These are phyloP conservation scores for Amphirosellinia nigrospora DNA, from an alignment of 495 filamentous ascomycete genomes.

Conservation along the genomic window DNA sequence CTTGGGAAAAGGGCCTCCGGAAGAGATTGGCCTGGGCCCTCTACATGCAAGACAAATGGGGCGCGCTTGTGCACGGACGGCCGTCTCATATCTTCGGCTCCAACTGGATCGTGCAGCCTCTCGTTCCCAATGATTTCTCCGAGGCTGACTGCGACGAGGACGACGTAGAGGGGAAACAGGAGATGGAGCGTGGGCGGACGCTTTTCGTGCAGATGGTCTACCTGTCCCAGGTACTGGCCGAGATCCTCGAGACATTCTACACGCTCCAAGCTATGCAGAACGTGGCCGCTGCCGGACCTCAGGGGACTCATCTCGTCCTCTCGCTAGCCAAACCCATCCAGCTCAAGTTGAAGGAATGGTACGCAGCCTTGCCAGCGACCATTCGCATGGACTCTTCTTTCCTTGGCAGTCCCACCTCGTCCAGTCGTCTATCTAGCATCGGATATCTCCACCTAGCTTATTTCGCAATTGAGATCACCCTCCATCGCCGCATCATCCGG, in stretches of 20 bases:
- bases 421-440: conserved; percentile 61
- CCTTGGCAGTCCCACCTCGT: conserved; percentile 37
- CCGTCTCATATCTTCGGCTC: conserved; percentile 81
- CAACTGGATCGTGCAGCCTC: conserved; percentile 80
- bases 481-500: conserved; percentile 81
- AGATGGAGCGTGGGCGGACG: conserved; percentile 70
- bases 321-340: conserved; percentile 82
- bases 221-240: conserved; percentile 75
- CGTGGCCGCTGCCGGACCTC: conserved; percentile 53
- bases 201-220: conserved; percentile 77
- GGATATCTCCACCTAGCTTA: conserved; percentile 85
- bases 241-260: conserved; percentile 82
- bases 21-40: conserved; percentile 89
- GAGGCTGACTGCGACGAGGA: conserved; percentile 64
- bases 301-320: conserved; percentile 69
- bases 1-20: conserved; percentile 82
- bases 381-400: conserved; percentile 70
- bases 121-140: conserved; percentile 74
- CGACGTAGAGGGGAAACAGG: conserved; percentile 63
- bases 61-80: conserved; percentile 81
- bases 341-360: conserved; percentile 84
- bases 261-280: conserved; percentile 66
- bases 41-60: conserved; percentile 95
- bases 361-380: conserved; percentile 65
- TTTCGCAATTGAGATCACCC: conserved; percentile 83